A percentile compares a stretch with the other conserved stretches of the same genome.
Evolutionary conservation across 768 basidiomycete species (phyloP).

Genomic region (Amanita polypyramis): DNA sequence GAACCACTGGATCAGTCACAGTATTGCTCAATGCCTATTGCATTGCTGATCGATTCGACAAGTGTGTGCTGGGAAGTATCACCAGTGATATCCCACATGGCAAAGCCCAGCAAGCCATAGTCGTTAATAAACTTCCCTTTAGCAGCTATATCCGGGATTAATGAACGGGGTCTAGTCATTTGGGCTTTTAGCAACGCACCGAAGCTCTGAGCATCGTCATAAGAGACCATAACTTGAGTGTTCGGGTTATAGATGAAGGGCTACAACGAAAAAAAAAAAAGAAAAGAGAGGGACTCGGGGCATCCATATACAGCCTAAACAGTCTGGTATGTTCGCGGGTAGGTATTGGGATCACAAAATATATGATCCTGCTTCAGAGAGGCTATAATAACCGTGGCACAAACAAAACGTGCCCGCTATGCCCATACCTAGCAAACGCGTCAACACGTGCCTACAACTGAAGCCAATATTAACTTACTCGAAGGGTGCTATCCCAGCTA

Average conservation of each 20-base stretch:
- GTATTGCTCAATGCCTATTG: slow-evolving; percentile 20
- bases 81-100: slow-evolving; percentile 58
- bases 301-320: not conserved
- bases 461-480: slow-evolving; percentile 42
- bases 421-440: slow-evolving; percentile 66
- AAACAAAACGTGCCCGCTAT: slow-evolving; percentile 27
- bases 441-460: slow-evolving; percentile 7
- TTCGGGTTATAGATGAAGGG: slow-evolving; percentile 55
- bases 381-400: slow-evolving; percentile 1
- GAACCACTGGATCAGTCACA: slow-evolving; percentile 9
- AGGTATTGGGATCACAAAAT: not conserved
- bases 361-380: not conserved
- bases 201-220: slow-evolving; percentile 54
- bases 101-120: slow-evolving; percentile 45
- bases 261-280: slow-evolving; percentile 20
- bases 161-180: not conserved
- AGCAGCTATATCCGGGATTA: slow-evolving; percentile 18
- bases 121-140: slow-evolving; percentile 55
- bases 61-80: slow-evolving; percentile 46
- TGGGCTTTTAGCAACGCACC: slow-evolving; percentile 14
- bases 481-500: slow-evolving; percentile 94
- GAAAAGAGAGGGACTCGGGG: slow-evolving; percentile 2
- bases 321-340: not conserved
- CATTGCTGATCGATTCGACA: slow-evolving; percentile 38
- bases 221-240: slow-evolving; percentile 51